Conservation (phyloP, 106 monocot species). For the Dendrobium nobile region DNA sequence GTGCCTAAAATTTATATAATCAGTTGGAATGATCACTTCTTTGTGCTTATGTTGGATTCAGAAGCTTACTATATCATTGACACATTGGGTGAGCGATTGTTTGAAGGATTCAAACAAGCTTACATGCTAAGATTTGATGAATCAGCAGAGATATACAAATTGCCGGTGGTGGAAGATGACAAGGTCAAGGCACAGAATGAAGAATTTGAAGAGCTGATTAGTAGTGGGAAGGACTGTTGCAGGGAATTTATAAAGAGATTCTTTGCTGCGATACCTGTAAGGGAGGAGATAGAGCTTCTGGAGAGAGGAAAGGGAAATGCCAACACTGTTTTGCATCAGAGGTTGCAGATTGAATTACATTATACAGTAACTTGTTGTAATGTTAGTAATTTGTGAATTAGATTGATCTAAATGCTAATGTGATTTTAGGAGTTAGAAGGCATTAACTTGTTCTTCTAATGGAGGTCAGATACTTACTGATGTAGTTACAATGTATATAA, state of each 20-base stretch:
- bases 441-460: too few relatives aligned
- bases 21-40: slow-evolving; percentile 74
- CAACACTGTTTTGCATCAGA: slow-evolving; percentile 29
- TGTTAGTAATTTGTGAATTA: neutral
- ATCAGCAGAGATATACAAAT: slow-evolving; percentile 11
- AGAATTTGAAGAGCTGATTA: slow-evolving; percentile 11
- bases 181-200: neutral
- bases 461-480: too few relatives aligned
- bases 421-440: too few relatives aligned
- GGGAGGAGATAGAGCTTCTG: slow-evolving; percentile 27
- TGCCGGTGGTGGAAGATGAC: slow-evolving; percentile 3
- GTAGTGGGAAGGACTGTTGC: slow-evolving; percentile 46
- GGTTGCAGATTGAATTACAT: slow-evolving; percentile 70
- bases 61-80: slow-evolving; percentile 40
- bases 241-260: slow-evolving; percentile 55
- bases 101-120: slow-evolving; percentile 46
- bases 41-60: slow-evolving; percentile 36
- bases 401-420: too few relatives aligned
- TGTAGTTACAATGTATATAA: too few relatives aligned
- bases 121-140: slow-evolving; percentile 32
- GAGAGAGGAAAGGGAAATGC: slow-evolving; percentile 16
- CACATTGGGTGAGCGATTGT: slow-evolving; percentile 51
- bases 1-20: slow-evolving; percentile 30
- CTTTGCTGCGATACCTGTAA: slow-evolving; percentile 50
- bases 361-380: slow-evolving; percentile 5